Evolutionary conservation across 2,329 filamentous ascomycete species (phyloP).

Genomic region (Clarireedia hainanense): DNA sequence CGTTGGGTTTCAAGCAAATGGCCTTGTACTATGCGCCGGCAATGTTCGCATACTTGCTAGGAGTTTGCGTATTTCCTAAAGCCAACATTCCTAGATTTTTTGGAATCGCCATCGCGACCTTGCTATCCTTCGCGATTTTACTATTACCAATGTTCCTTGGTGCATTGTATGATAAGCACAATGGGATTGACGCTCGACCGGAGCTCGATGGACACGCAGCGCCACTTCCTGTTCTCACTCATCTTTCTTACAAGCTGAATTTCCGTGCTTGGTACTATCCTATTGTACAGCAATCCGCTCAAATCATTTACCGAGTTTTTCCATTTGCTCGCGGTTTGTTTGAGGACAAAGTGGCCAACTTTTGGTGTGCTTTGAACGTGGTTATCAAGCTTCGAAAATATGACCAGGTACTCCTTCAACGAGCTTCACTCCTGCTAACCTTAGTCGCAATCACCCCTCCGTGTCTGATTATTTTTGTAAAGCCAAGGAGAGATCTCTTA

Average conservation of each 20-base stretch:
- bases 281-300: slow-evolving; percentile 67
- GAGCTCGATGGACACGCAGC: slow-evolving; percentile 51
- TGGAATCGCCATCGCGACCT: slow-evolving; percentile 66
- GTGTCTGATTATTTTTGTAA: slow-evolving; percentile 70
- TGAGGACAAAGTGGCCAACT: slow-evolving; percentile 97
- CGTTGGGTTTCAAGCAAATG: slow-evolving; percentile 99
- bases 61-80: slow-evolving; percentile 71
- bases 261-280: slow-evolving; percentile 65
- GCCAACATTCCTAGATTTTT: slow-evolving; percentile 62
- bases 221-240: slow-evolving; percentile 53
- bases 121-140: slow-evolving; percentile 64
- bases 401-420: slow-evolving; percentile 63
- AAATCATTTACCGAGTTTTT: slow-evolving; percentile 87
- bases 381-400: slow-evolving; percentile 79
- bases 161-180: slow-evolving; percentile 59
- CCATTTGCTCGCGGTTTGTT: slow-evolving; percentile 94
- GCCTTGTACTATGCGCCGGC: slow-evolving; percentile 92
- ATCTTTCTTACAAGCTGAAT: slow-evolving; percentile 51
- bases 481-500: slow-evolving; percentile 68
- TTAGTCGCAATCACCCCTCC: slow-evolving; percentile 69
- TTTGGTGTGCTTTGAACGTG: slow-evolving; percentile 91
- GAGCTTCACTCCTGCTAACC: slow-evolving; percentile 66
- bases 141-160: slow-evolving; percentile 69
- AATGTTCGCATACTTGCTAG: slow-evolving; percentile 86
- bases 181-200: slow-evolving; percentile 49